A percentile compares a stretch with the other conserved stretches of the same genome.
Evolutionary conservation across 2,329 filamentous ascomycete species (phyloP).

Genomic region (Hymenoscyphus fraxineus): DNA sequence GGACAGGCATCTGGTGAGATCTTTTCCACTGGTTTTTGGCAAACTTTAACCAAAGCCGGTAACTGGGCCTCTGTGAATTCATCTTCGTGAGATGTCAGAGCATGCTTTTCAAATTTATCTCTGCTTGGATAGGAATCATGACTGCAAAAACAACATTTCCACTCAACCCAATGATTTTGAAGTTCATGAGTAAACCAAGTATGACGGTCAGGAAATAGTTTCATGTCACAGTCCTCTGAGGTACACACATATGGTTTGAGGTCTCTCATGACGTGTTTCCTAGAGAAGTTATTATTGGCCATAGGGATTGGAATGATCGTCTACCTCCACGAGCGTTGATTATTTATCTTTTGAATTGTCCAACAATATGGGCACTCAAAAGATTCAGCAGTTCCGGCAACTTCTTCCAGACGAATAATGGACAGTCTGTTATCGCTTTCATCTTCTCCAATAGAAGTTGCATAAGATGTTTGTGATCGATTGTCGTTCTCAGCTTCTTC

Average conservation of each 20-base stretch:
- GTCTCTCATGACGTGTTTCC: slow-evolving; percentile 32
- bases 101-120: slow-evolving; percentile 12
- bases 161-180: slow-evolving; percentile 26
- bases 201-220: slow-evolving; percentile 29
- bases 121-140: slow-evolving; percentile 4
- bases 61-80: slow-evolving; percentile 12
- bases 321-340: slow-evolving; percentile 25
- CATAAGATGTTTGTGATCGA: slow-evolving; percentile 16
- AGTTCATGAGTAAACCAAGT: slow-evolving; percentile 34
- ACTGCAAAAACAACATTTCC: slow-evolving; percentile 26
- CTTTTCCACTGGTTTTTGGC: slow-evolving; percentile 11
- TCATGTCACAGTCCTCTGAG: slow-evolving; percentile 28
- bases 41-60: slow-evolving; percentile 17
- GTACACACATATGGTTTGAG: slow-evolving; percentile 36
- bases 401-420: slow-evolving; percentile 12
- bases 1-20: slow-evolving; percentile 27
- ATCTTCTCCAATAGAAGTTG: slow-evolving; percentile 10
- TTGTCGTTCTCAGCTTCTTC: slow-evolving; percentile 7
- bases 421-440: slow-evolving; percentile 3
- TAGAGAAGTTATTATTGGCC: slow-evolving; percentile 6
- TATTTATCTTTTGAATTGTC: slow-evolving; percentile 17
- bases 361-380: slow-evolving; percentile 19
- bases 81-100: slow-evolving; percentile 9
- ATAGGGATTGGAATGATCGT: not conserved
- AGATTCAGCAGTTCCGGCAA: slow-evolving; percentile 7